phyloP scores from a whole-genome alignment of 306 rosid species.

The Aeschynomene evenia region DNA sequence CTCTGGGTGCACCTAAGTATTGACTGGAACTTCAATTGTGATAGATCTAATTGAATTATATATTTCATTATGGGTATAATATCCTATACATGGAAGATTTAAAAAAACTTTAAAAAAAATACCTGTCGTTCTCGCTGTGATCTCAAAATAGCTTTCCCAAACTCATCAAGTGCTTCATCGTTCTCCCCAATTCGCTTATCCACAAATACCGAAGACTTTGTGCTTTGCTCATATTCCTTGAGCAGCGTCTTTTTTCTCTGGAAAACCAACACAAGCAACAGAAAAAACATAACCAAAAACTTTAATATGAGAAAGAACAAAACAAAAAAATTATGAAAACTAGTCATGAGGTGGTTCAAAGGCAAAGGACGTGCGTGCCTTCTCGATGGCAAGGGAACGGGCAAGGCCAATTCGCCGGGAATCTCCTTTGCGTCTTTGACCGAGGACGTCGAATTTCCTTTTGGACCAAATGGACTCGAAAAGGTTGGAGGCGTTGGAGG shows the following conservation, averaged over 20 bases:
- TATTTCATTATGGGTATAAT: background rate
- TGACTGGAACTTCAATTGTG: no score
- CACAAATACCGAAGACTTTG: constrained; percentile 58
- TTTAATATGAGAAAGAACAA: background rate
- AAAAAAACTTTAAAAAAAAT: background rate
- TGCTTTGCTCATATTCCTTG: constrained; percentile 73
- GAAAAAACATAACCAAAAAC: background rate
- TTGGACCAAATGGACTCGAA: constrained; percentile 85
- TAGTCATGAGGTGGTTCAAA: background rate
- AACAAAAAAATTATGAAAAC: background rate
- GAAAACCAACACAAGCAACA: background rate
- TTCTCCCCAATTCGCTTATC: constrained; percentile 86
- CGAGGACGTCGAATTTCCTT: constrained; percentile 71
- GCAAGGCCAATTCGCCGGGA: constrained; percentile 68
- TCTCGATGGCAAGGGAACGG: constrained; percentile 72
- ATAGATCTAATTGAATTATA: background rate
- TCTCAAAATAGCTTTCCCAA: constrained; percentile 78
- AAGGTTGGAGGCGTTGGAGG: constrained; percentile 48
- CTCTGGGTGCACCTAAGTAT: no score
- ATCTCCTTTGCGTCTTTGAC: constrained; percentile 88
- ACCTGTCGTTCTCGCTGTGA: constrained; percentile 85
- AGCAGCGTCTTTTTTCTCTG: constrained; percentile 82
- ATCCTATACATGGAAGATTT: background rate
- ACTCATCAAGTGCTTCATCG: constrained; percentile 65
- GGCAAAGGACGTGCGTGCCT: constrained; percentile 26